These are phyloP conservation scores for Metschnikowia koreensis DNA, from an alignment of 805 yeast genomes.

Conservation along the genomic window DNA sequence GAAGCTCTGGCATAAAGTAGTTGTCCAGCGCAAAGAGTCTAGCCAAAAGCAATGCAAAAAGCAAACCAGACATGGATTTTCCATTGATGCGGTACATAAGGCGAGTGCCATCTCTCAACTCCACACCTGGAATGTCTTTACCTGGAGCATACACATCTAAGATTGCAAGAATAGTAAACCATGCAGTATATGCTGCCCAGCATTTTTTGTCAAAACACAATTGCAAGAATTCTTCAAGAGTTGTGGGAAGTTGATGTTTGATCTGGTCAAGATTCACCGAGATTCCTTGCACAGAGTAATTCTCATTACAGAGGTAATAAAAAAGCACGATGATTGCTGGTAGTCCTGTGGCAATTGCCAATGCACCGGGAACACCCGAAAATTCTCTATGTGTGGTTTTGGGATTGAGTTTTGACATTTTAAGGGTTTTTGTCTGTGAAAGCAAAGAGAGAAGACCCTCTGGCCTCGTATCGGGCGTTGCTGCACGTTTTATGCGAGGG, in stretches of 20 bases:
- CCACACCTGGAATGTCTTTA: slow-evolving; percentile 57
- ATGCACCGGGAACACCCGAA: slow-evolving; percentile 73
- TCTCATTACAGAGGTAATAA: slow-evolving; percentile 60
- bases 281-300: slow-evolving; percentile 51
- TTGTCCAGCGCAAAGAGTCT: slow-evolving; percentile 49
- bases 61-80: slow-evolving; percentile 46
- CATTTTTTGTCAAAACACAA: slow-evolving; percentile 44
- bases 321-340: slow-evolving; percentile 63
- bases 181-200: slow-evolving; percentile 63
- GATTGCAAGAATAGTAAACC: slow-evolving; percentile 68
- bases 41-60: slow-evolving; percentile 39
- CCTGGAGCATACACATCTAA: slow-evolving; percentile 74
- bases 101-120: slow-evolving; percentile 70
- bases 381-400: slow-evolving; percentile 70
- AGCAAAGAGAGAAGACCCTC: background rate
- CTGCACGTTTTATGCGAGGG: background rate
- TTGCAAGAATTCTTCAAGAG: slow-evolving; percentile 21
- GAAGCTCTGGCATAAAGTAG: slow-evolving; percentile 73
- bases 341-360: slow-evolving; percentile 60
- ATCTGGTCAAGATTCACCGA: slow-evolving; percentile 42
- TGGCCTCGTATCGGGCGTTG: no score
- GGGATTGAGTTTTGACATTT: slow-evolving; percentile 56
- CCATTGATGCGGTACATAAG: slow-evolving; percentile 85
- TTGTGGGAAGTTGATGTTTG: slow-evolving; percentile 32
- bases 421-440: background rate